Percentiles rank a stretch among this genome's conserved stretches.
Evolutionary conservation across 1,284 basidiomycete species (phyloP).

Genomic region (Ceratobasidium sp.): DNA sequence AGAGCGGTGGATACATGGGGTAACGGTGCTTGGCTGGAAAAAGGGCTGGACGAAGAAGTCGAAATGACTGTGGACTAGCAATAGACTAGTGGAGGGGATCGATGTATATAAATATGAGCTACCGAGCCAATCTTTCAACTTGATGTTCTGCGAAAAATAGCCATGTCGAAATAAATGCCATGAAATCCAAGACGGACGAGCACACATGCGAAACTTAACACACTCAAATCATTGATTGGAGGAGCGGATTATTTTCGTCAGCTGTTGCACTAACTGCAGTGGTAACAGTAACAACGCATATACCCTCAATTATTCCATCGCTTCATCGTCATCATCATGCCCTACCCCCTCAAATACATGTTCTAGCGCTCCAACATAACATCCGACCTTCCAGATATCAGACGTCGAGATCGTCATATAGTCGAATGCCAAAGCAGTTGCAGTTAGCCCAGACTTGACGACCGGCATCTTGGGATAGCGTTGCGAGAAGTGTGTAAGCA

Average conservation of each 20-base stretch:
- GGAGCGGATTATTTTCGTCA: background rate
- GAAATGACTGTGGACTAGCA: background rate
- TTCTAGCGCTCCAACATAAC: slow-evolving; percentile 26
- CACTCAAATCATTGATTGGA: background rate
- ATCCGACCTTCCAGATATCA: slow-evolving; percentile 39
- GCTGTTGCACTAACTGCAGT: background rate
- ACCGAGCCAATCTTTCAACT: no score
- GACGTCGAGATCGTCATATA: slow-evolving; percentile 35
- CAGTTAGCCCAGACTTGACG: slow-evolving; percentile 20
- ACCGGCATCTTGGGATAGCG: slow-evolving; percentile 88
- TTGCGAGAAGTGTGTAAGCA: slow-evolving; percentile 95
- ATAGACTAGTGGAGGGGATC: background rate
- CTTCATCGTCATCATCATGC: slow-evolving; percentile 30
- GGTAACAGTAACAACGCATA: background rate
- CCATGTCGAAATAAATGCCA: no score
- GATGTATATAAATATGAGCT: no score
- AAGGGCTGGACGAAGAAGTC: background rate
- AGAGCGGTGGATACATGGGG: background rate
- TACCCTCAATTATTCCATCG: slow-evolving; percentile 4
- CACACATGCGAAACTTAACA: no score
- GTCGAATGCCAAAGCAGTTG: slow-evolving; percentile 39
- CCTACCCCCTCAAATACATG: slow-evolving; percentile 8
- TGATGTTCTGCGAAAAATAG: no score
- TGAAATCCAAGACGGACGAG: no score
- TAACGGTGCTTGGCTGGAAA: background rate